Evolutionary conservation across 768 basidiomycete genomes (phyloP).

Genomic region (Mrakia blollopis): DNA sequence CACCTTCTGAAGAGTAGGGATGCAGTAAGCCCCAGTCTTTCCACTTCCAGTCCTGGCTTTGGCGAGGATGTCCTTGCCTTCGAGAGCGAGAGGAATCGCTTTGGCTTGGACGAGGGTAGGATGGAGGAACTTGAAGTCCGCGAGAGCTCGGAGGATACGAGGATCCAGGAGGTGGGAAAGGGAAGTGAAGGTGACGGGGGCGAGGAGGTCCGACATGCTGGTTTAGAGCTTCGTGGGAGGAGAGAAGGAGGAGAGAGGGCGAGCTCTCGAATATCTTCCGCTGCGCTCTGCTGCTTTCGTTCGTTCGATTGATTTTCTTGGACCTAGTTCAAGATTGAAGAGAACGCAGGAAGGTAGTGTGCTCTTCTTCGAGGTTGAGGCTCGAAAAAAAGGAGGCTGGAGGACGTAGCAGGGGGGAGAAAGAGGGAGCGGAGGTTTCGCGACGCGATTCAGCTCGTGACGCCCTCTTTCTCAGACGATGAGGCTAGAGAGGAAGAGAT

Average conservation of each 20-base stretch:
- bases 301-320: no score
- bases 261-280: no score
- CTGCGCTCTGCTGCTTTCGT: no score
- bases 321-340: no score
- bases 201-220: constrained; percentile 31
- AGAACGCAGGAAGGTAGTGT: no score
- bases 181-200: constrained; percentile 46
- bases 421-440: no score
- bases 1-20: constrained; percentile 86
- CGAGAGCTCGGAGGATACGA: constrained; percentile 79
- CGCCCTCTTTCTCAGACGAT: no score
- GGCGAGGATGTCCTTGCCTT: constrained; percentile 79
- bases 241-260: neutral
- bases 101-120: constrained; percentile 90
- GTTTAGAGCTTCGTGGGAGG: neutral
- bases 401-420: no score
- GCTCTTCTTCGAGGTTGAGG: no score
- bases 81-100: constrained; percentile 85
- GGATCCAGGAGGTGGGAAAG: constrained; percentile 77
- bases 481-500: no score
- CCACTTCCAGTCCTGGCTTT: constrained; percentile 92
- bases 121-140: constrained; percentile 79
- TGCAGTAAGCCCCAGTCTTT: constrained; percentile 92
- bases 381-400: no score
- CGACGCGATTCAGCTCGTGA: no score